Conservation (phyloP, 2,329 filamentous ascomycete species). For the Colletotrichum tamarilloi region DNA sequence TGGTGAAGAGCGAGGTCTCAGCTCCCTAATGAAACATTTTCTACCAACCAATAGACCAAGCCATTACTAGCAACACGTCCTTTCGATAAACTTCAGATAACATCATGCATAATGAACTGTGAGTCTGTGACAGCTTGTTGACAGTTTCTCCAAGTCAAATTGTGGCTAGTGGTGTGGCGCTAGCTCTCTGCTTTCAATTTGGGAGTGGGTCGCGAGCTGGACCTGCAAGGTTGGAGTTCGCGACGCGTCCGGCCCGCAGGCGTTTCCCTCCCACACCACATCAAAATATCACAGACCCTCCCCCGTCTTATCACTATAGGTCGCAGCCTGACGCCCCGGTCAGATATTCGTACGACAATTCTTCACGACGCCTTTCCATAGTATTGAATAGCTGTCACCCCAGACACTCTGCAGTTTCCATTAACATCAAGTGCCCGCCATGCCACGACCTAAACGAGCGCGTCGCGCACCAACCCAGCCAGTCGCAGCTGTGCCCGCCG, state of each 20-base stretch:
- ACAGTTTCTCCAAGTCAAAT: not conserved
- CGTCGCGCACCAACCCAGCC: conserved; percentile 41
- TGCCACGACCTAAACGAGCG: conserved; percentile 47
- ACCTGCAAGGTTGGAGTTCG: conserved; percentile 25
- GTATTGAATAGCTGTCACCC: not conserved
- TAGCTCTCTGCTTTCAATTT: conserved; percentile 21
- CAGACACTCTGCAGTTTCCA: not conserved
- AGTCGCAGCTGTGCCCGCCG: conserved; percentile 25
- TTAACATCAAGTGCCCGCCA: conserved; percentile 19
- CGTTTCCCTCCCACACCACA: conserved; percentile 30
- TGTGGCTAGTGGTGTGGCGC: conserved; percentile 33
- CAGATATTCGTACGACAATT: not conserved
- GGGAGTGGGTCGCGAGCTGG: conserved; percentile 3
- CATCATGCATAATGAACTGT: not conserved
- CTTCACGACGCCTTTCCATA: not conserved
- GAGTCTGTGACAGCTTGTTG: not conserved
- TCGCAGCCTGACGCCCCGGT: not conserved
- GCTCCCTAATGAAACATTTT: not conserved
- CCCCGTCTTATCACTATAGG: not conserved
- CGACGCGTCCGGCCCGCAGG: conserved; percentile 29
- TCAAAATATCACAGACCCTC: conserved; percentile 31
- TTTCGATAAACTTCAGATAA: not conserved
- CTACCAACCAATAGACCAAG: not conserved
- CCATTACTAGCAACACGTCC: not conserved
- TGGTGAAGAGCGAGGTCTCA: not conserved